Evolutionary conservation across 768 basidiomycete genomes (phyloP).

Genomic region (Tricholoma saponaceum): DNA sequence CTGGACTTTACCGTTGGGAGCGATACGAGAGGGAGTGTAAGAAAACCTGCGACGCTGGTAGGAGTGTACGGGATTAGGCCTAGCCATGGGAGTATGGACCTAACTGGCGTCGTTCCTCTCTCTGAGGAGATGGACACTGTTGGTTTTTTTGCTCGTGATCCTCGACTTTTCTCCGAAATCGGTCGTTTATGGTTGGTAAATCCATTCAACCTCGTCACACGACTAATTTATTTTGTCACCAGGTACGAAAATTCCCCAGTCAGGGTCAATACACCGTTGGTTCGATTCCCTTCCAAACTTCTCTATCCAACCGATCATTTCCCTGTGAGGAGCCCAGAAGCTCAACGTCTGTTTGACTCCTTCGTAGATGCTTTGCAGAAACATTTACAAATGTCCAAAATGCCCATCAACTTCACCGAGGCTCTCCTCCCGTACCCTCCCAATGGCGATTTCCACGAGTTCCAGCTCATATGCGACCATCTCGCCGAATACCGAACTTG

Average conservation of each 20-base stretch:
- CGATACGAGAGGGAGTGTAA: slow-evolving; percentile 35
- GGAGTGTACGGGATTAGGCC: slow-evolving; percentile 35
- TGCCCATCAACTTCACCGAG: slow-evolving; percentile 25
- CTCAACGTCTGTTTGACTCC: slow-evolving; percentile 26
- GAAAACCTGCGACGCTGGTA: slow-evolving; percentile 35
- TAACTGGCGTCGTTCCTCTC: slow-evolving; percentile 30
- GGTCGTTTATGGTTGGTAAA: slow-evolving; percentile 20
- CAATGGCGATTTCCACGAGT: slow-evolving; percentile 21
- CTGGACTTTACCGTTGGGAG: slow-evolving; percentile 35
- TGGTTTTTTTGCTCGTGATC: slow-evolving; percentile 33
- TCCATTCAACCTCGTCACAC: neutral
- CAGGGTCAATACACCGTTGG: slow-evolving; percentile 16
- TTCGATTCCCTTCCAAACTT: slow-evolving; percentile 26
- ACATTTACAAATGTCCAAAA: slow-evolving; percentile 22
- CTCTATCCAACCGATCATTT: slow-evolving; percentile 33
- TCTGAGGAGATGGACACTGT: slow-evolving; percentile 38
- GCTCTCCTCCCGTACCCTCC: slow-evolving; percentile 26
- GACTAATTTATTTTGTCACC: neutral
- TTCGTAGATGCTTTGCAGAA: slow-evolving; percentile 22
- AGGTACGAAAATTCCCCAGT: slow-evolving; percentile 31
- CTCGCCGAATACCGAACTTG: slow-evolving; percentile 34
- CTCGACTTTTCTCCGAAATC: slow-evolving; percentile 24
- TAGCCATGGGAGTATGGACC: slow-evolving; percentile 26
- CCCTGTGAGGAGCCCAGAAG: slow-evolving; percentile 25
- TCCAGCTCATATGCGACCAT: slow-evolving; percentile 27